Base-by-base conservation (phyloP, 352 stramenopile genomes). In the Globisporangium viniferum region DNA sequence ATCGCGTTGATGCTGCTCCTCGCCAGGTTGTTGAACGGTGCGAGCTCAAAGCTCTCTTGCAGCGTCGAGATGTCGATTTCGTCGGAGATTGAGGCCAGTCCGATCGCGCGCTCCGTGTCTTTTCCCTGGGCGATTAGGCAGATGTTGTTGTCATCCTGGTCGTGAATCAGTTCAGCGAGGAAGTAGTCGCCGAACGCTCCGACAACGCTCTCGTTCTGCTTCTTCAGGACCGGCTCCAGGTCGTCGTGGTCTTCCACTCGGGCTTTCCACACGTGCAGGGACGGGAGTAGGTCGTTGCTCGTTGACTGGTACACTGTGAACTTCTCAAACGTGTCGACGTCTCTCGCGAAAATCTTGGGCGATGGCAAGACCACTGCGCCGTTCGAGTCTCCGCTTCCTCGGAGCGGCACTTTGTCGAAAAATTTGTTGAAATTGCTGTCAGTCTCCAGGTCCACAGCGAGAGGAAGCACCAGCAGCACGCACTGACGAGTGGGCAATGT, bases 131-230 rank as follows among this genome's bases (percentile, higher is more conserved):
- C 84, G 10, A 97, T 88, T 12, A 94, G 68, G 44, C 85, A 96
- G 20, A 94, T 84, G 63, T 97, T 97, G 69, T 88, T 73, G 5
- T 84, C 77, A 64, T 97, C 87, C 70, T 98, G 91, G 35, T 88
- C 78, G 48, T 94, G 82, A 66, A 98, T 97, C 51, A 98, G 80
- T 61, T 98, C 92, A 1, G 92, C 93, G 8, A 98, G 73, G 68
- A 97, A 98, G 70, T 94, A 98, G n/a, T 97, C 84, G 14, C 93
- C 93, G 62, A 97, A 98, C 0, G 82, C 74, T 10, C 77, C 74
- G 12, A 81, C 74, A 8, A 98, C 78, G 3, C 76, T 65, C 59
- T 90, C 77, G 58, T 81, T 86, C 65, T 94, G 87, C 10, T 69
- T 58, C 20, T 72, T 76, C 3, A 94, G 68, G 59, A 94, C 90